phyloP scores from a whole-genome alignment of 2,329 filamentous ascomycete species.

The Aureobasidium sp. region DNA sequence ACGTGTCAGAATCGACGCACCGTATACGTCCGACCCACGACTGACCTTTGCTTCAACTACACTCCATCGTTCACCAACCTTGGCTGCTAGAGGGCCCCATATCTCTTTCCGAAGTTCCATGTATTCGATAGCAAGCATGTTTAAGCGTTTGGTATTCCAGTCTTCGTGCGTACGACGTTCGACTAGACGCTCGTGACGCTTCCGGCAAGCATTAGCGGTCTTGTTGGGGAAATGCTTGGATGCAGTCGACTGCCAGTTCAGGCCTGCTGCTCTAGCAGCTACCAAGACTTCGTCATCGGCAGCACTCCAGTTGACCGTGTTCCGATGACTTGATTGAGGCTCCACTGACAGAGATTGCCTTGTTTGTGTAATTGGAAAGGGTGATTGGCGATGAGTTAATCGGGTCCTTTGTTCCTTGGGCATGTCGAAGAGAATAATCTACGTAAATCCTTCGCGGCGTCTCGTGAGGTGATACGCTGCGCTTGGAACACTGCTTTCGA shows the following conservation, averaged over 20 bases:
- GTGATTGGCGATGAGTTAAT: conserved; percentile 20
- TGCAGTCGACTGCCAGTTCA: conserved; percentile 81
- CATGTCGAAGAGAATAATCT: conserved; percentile 32
- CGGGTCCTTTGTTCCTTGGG: conserved; percentile 37
- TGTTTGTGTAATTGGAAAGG: conserved; percentile 27
- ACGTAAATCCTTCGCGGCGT: too few relatives aligned
- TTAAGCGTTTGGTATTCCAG: conserved; percentile 70
- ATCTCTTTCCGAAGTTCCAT: conserved; percentile 74
- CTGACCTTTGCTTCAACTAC: conserved; percentile 78
- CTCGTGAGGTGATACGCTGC: too few relatives aligned
- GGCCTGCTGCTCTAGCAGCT: conserved; percentile 61
- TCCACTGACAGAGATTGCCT: conserved; percentile 27
- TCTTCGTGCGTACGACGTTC: conserved; percentile 66
- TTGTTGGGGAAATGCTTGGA: conserved; percentile 69
- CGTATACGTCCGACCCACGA: conserved; percentile 23
- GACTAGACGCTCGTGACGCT: conserved; percentile 78
- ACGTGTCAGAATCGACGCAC: conserved; percentile 15
- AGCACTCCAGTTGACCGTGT: conserved; percentile 55
- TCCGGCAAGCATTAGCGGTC: conserved; percentile 75
- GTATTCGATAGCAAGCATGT: conserved; percentile 69
- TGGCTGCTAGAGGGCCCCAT: conserved; percentile 67
- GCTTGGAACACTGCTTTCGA: too few relatives aligned
- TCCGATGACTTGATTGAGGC: conserved; percentile 26
- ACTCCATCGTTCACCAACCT: conserved; percentile 49
- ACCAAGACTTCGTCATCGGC: conserved; percentile 70